Evolutionary conservation across 148 eudicot species (phyloP).

Genomic region (Suaeda aralocaspica): DNA sequence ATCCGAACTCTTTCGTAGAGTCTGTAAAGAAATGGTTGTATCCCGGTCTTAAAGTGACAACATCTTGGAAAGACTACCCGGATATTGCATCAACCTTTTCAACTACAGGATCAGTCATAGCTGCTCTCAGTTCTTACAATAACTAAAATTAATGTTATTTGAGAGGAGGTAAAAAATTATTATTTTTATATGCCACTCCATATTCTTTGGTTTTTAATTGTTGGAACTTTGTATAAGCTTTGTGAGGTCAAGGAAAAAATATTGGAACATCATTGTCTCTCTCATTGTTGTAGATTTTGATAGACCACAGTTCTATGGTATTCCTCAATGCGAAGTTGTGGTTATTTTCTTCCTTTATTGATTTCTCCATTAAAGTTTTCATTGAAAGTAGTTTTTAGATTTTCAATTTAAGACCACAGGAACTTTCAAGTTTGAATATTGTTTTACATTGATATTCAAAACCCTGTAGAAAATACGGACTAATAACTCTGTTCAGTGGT

Average conservation of each 20-base stretch:
- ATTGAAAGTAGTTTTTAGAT: background rate
- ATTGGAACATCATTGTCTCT: background rate
- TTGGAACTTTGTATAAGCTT: background rate
- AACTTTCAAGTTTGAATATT: background rate
- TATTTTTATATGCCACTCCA: no score
- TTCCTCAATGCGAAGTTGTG: background rate
- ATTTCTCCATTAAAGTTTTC: background rate
- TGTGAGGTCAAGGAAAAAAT: background rate
- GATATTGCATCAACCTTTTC: conserved; percentile 80
- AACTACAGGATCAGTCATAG: conserved; percentile 83
- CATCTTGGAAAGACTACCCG: conserved; percentile 88
- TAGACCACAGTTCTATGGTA: background rate
- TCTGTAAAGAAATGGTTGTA: conserved; percentile 86
- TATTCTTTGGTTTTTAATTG: background rate
- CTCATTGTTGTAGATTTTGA: no score
- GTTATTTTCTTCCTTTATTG: background rate
- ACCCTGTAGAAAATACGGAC: no score
- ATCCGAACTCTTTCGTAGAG: conserved; percentile 59
- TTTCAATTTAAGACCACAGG: background rate
- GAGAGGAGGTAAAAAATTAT: background rate
- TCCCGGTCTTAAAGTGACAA: conserved; percentile 67
- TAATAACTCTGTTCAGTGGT: no score
- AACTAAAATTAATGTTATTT: conserved; percentile 32
- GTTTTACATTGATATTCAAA: background rate
- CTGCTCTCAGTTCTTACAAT: conserved; percentile 83